These are phyloP conservation scores for Dothiorella sarmentorum DNA, from an alignment of 2,329 filamentous ascomycete species.

Conservation along the genomic window DNA sequence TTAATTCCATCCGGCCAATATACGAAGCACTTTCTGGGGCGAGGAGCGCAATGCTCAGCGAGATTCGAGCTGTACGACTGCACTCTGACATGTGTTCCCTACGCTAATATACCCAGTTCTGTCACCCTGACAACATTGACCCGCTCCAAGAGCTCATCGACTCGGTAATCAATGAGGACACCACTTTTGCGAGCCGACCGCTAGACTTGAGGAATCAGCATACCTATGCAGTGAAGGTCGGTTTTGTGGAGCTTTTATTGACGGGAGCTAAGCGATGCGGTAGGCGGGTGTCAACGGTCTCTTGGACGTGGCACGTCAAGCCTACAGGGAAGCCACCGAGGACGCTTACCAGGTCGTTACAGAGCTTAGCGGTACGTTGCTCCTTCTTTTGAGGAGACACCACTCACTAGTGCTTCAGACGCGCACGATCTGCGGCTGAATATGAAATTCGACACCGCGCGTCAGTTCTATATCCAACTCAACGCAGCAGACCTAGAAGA, in stretches of 20 bases:
- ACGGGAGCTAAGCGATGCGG: neutral
- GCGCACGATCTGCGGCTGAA: constrained; percentile 59
- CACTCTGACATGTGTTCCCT: neutral
- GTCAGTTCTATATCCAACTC: constrained; percentile 77
- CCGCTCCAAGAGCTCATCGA: constrained; percentile 64
- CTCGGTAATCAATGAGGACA: constrained; percentile 73
- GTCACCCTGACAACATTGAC: constrained; percentile 59
- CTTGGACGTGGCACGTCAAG: constrained; percentile 81
- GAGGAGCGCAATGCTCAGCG: constrained; percentile 60
- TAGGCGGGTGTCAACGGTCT: constrained; percentile 78
- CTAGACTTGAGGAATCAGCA: constrained; percentile 86
- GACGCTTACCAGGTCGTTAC: constrained; percentile 71
- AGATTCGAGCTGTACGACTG: constrained; percentile 57
- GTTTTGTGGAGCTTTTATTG: neutral
- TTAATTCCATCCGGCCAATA: constrained; percentile 64
- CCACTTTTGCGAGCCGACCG: constrained; percentile 71
- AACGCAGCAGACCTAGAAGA: constrained; percentile 60
- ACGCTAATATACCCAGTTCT: constrained; percentile 47
- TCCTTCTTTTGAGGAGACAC: neutral
- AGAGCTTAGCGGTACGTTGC: constrained; percentile 58
- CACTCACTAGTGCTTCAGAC: constrained; percentile 24
- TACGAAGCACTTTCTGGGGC: constrained; percentile 65
- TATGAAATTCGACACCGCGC: constrained; percentile 70
- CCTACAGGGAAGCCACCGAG: constrained; percentile 82
- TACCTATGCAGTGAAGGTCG: constrained; percentile 78